A percentile compares a stretch with the other conserved stretches of the same genome.
phyloP scores from a whole-genome alignment of 1,284 basidiomycete genomes.

The Boletus semigastroideus region DNA sequence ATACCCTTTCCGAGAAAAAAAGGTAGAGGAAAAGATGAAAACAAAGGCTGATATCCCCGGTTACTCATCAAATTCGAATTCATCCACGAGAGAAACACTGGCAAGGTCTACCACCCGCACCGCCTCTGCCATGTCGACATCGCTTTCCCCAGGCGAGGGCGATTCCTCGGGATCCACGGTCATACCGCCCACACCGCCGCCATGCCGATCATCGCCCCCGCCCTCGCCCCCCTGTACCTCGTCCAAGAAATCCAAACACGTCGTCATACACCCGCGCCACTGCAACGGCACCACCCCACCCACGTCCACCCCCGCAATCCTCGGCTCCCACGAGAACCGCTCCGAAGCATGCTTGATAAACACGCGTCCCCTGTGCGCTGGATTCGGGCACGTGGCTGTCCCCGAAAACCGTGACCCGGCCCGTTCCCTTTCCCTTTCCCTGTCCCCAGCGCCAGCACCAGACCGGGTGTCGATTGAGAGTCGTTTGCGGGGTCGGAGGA shows the following conservation, averaged over 20 bases:
- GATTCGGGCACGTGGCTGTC: slow-evolving; percentile 48
- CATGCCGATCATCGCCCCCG: neutral
- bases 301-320: slow-evolving; percentile 51
- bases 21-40: neutral
- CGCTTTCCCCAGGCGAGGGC: slow-evolving; percentile 3
- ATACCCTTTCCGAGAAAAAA: neutral
- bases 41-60: neutral
- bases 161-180: neutral
- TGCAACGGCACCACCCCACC: slow-evolving; percentile 58
- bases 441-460: too few relatives aligned
- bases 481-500: slow-evolving; percentile 22
- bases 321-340: slow-evolving; percentile 62
- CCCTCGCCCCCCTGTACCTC: neutral
- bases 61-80: slow-evolving; percentile 20
- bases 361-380: slow-evolving; percentile 42
- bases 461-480: slow-evolving; percentile 7
- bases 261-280: slow-evolving; percentile 65
- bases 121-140: slow-evolving; percentile 23
- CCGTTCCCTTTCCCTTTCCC: too few relatives aligned
- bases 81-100: slow-evolving; percentile 22
- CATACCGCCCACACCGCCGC: neutral
- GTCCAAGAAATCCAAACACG: slow-evolving; percentile 63
- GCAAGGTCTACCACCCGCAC: slow-evolving; percentile 36
- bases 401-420: neutral
- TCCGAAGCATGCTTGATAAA: slow-evolving; percentile 63